Evolutionary conservation across 352 stramenopile species (phyloP).

Genomic region (Phytophthora uliginosa): DNA sequence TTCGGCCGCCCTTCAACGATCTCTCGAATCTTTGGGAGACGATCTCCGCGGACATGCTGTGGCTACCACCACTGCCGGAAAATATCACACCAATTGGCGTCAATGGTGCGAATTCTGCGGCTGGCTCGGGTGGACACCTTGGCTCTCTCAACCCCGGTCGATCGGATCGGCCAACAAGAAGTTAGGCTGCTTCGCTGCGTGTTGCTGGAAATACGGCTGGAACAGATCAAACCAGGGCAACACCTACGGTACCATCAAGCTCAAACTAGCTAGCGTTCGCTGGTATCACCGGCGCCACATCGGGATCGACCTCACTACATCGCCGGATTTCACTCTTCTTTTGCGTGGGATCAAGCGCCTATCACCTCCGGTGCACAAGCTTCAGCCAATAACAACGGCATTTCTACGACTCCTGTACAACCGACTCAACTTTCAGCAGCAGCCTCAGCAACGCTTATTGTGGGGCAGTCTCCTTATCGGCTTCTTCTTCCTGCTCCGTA

Average conservation of each 20-base stretch:
- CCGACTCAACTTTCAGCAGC: too few relatives aligned
- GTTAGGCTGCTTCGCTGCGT: constrained; percentile 5
- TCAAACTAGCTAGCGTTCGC: constrained; percentile 19
- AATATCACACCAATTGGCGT: background rate
- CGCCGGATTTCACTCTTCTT: constrained; percentile 8
- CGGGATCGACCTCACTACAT: background rate
- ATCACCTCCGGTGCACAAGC: constrained; percentile 9
- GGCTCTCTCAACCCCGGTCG: background rate
- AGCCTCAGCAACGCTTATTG: too few relatives aligned
- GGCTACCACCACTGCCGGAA: background rate
- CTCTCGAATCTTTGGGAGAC: constrained; percentile 15
- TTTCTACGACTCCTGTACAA: too few relatives aligned
- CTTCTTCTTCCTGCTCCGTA: too few relatives aligned
- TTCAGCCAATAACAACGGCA: too few relatives aligned
- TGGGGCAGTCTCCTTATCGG: too few relatives aligned
- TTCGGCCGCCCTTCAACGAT: constrained; percentile 8
- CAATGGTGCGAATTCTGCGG: constrained; percentile 5
- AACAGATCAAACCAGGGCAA: constrained; percentile 11
- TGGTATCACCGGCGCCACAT: constrained; percentile 27
- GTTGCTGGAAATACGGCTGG: constrained; percentile 7
- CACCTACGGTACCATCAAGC: constrained; percentile 18
- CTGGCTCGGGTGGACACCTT: background rate
- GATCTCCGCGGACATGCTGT: background rate
- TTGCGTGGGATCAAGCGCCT: constrained; percentile 25
- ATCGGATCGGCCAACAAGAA: background rate